phyloP scores from a whole-genome alignment of 2,329 filamentous ascomycete genomes.

The Aspergillus melleus region DNA sequence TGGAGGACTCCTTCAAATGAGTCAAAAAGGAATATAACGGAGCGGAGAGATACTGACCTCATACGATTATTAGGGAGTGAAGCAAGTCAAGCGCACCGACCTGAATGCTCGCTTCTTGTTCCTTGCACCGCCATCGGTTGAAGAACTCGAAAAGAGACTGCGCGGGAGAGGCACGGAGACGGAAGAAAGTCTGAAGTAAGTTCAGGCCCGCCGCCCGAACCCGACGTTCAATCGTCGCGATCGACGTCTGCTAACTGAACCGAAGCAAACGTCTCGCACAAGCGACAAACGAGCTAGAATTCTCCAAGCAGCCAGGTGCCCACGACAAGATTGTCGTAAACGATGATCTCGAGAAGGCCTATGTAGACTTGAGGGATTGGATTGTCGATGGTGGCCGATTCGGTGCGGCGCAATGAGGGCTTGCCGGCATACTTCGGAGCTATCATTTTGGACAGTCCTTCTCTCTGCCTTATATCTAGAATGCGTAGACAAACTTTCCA shows the following conservation, averaged over 20 bases:
- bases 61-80: slow-evolving; percentile 64
- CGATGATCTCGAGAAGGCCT: slow-evolving; percentile 62
- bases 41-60: slow-evolving; percentile 1
- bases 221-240: background rate
- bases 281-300: slow-evolving; percentile 74
- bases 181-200: slow-evolving; percentile 61
- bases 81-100: slow-evolving; percentile 79
- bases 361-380: slow-evolving; percentile 54
- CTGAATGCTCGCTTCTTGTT: slow-evolving; percentile 81
- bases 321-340: slow-evolving; percentile 68
- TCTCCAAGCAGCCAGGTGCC: slow-evolving; percentile 64
- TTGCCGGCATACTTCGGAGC: background rate
- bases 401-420: slow-evolving; percentile 25
- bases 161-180: slow-evolving; percentile 76
- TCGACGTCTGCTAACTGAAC: background rate
- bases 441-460: background rate
- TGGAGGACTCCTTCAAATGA: background rate
- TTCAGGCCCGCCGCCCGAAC: background rate
- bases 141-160: slow-evolving; percentile 71
- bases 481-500: slow-evolving; percentile 20
- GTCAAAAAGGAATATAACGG: background rate
- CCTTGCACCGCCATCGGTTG: slow-evolving; percentile 74
- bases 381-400: slow-evolving; percentile 46
- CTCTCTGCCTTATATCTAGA: slow-evolving; percentile 3
- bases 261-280: slow-evolving; percentile 63